Evolutionary conservation across 306 rosid genomes (phyloP), one percentile per base, ranked within the genome.

Genomic region (Vicia sativa): DNA sequence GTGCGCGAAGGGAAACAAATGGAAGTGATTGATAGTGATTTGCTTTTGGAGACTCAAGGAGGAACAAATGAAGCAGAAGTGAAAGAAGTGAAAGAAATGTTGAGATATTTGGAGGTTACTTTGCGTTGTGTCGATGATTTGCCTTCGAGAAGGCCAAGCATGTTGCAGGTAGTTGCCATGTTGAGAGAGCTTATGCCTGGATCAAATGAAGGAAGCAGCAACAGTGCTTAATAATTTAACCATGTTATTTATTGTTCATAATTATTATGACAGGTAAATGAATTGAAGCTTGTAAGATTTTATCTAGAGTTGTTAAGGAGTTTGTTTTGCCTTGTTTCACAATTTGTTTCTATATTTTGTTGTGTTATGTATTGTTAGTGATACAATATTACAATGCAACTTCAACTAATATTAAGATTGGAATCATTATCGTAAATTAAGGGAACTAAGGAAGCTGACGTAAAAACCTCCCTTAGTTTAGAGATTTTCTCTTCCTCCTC

Each of bases 81-180:
- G 0, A 95, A 87, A 64, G 95, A 89, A 81, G 98, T 89, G 45
- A 89, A 86, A 64, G 96, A 92, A 81, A 89, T 92, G 98, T 63
- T 86, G 29, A 76, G 96, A 63, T 92, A 89, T 61, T 79, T 92
- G 49, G 96, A 87, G 61, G 77, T 89, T 11, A 81, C 91, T 37
- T 75, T 92, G 64, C 83, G 72, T 45, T 92, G 98, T 77, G 96
- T 87, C 5, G 96, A 92, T 60, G 98, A 92, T 62, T 77, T 83
- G 52, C 89, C 98, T 67, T 92, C 98, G n/a, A 89, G 44, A 59
- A 86, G 98, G 87, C 96, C 98, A 56, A 92, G 76, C 74, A 92
- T 92, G 98, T 75, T 89, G 83, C 98, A 92, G 85, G 95, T 82
- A 42, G 98, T 89, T 52, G 83, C 95, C 25, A 73, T 86, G 92